These are phyloP conservation scores for Yamagishiella unicocca DNA, from an alignment of 139 green algal species.

Conservation along the genomic window DNA sequence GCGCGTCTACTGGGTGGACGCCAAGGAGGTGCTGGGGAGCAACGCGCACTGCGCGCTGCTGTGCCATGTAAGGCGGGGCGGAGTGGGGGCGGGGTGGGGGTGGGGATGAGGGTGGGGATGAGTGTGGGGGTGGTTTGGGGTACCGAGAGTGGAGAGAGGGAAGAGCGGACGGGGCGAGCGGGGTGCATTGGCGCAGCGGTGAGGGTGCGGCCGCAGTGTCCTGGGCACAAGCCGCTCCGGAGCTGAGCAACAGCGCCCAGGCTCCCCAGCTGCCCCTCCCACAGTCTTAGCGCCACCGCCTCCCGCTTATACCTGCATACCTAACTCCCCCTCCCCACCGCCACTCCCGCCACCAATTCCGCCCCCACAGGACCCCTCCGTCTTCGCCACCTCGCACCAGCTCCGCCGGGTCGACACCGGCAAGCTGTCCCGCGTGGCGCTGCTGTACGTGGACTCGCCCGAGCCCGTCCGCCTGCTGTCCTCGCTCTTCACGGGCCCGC, in stretches of 20 bases:
- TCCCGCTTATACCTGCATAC: no score
- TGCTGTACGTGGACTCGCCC: constrained; percentile 70
- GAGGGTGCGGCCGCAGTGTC: no score
- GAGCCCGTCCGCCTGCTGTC: constrained; percentile 71
- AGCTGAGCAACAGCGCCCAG: no score
- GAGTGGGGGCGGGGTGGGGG: no score
- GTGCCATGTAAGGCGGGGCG: no score
- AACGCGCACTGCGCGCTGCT: constrained; percentile 77
- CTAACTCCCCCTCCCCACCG: not conserved
- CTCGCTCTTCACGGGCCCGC: constrained; percentile 60
- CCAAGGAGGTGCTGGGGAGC: constrained; percentile 65
- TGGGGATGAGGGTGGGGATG: not conserved
- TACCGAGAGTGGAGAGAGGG: no score
- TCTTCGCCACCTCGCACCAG: constrained; percentile 49
- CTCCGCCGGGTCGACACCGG: constrained; percentile 61
- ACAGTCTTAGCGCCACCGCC: no score
- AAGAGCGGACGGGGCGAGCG: no score
- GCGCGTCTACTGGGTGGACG: constrained; percentile 70
- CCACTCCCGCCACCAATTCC: not conserved
- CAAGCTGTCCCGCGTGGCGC: constrained; percentile 52
- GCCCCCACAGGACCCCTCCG: constrained; percentile 29
- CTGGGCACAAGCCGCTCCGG: no score
- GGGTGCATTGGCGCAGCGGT: no score
- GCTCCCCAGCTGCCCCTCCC: no score
- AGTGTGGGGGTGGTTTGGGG: no score